Base-by-base conservation (phyloP, 2,329 filamentous ascomycete genomes). In the Ustulina deusta region DNA sequence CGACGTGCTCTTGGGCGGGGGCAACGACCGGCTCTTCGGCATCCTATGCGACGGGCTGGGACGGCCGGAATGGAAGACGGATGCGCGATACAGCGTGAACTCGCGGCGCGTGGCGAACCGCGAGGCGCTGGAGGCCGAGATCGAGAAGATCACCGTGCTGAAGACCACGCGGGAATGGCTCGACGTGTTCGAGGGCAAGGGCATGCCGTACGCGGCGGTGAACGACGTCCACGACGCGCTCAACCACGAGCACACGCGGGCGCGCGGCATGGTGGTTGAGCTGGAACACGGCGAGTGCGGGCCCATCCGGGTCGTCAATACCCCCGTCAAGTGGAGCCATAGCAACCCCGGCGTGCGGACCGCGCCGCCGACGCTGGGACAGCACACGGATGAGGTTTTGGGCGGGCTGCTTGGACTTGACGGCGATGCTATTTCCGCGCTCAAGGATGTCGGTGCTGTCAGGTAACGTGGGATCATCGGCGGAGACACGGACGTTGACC, bases 171-270 rank as follows among this genome's bases (percentile, higher is more conserved):
- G 90, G 72, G 90, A 97, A 77, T 98, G 96, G 95, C 84, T 98
- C 3, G 87, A 91, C 1, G 83, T 94, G 0, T 90, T 97, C 51
- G 93, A 97, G 75, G 94, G 93, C n/a, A 92, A 88, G 66, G 96
- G 96, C 5, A 90, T 99, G 90, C 96, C 96, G 0, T 99, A 96
- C 76, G 92, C 95, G 0, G 93, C 95, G 0, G 92, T 99, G 73
- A 99, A 98, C 77, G 95, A 99, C 76, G 89, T 99, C 7, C 91
- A 96, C 79, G 87, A 85, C 22, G 93, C 96, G 0, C 82, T 99
- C 60, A 90, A 91, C 68, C 94, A 97, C 77, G 87, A 91, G 69
- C 96, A 99, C 80, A 93, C 93, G 81, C 83, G 81, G 82, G 94
- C 94, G 25, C 87, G 96, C 65, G 87, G 90, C 67, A 99, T 99